A percentile compares a stretch with the other conserved stretches of the same genome.
These are phyloP conservation scores for Kernera saxatilis DNA, from an alignment of 345 rosid species.

Conservation along the genomic window DNA sequence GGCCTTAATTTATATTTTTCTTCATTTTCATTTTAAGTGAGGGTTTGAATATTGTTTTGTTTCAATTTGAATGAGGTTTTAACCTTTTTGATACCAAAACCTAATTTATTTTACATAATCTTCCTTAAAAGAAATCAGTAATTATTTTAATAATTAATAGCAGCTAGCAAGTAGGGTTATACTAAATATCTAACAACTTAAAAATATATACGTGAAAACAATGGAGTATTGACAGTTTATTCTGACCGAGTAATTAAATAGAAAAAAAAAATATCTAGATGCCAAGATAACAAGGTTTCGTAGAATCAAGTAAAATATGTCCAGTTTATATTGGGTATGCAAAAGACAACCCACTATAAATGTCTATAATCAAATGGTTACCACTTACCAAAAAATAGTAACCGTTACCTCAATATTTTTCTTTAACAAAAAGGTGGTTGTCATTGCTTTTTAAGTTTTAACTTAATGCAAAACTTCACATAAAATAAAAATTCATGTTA, in stretches of 20 bases:
- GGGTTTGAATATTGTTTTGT: background rate
- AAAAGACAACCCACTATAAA: constrained; percentile 10
- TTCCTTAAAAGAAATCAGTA: background rate
- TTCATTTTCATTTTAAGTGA: background rate
- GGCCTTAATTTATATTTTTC: too few relatives aligned
- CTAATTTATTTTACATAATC: background rate
- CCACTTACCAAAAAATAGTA: background rate
- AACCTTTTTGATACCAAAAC: background rate
- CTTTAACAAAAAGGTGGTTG: background rate
- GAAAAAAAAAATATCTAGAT: background rate
- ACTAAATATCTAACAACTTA: too few relatives aligned
- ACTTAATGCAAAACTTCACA: background rate
- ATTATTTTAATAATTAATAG: background rate
- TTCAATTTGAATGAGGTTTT: background rate
- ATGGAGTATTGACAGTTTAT: background rate
- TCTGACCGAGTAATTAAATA: background rate
- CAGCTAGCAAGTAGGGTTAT: background rate
- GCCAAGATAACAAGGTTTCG: background rate
- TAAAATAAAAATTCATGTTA: background rate
- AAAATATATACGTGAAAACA: too few relatives aligned
- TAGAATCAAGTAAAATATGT: background rate
- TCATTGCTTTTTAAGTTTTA: background rate
- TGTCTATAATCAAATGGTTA: constrained; percentile 11
- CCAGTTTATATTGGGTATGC: background rate
- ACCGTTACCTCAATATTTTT: background rate